Evolutionary conservation across 1,284 basidiomycete species (phyloP).

Genomic region (Cutaneotrichosporon mucoides): DNA sequence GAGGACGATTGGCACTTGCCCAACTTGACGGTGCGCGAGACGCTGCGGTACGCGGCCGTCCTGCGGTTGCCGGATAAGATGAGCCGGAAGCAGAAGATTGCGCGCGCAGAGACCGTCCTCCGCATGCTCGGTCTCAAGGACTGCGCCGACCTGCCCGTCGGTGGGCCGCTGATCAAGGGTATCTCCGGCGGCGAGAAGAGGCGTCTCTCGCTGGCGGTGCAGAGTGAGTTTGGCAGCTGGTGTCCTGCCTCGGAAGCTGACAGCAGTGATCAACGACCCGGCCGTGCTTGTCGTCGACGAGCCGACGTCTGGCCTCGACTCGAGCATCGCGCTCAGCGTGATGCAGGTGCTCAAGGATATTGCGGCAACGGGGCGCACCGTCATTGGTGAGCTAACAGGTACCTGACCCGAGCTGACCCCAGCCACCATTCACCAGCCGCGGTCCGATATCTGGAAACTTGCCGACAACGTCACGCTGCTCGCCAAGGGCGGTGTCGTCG

Average conservation of each 20-base stretch:
- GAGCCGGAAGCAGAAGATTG: slow-evolving; percentile 49
- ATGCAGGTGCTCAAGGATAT: slow-evolving; percentile 52
- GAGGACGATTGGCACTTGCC: slow-evolving; percentile 55
- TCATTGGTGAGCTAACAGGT: slow-evolving; percentile 46
- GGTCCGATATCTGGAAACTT: slow-evolving; percentile 53
- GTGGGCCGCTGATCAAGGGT: slow-evolving; percentile 54
- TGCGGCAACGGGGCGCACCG: slow-evolving; percentile 54
- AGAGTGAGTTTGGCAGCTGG: slow-evolving; percentile 34
- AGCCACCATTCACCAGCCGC: slow-evolving; percentile 57
- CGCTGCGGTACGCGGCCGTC: slow-evolving; percentile 54
- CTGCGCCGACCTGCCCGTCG: slow-evolving; percentile 56
- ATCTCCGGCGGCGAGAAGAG: slow-evolving; percentile 58
- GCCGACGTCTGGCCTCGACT: slow-evolving; percentile 53
- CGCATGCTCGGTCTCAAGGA: slow-evolving; percentile 54
- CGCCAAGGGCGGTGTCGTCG: slow-evolving; percentile 54
- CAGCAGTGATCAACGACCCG: slow-evolving; percentile 51
- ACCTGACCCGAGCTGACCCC: neutral
- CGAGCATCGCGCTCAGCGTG: slow-evolving; percentile 52
- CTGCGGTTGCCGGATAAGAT: slow-evolving; percentile 52
- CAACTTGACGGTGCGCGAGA: slow-evolving; percentile 51
- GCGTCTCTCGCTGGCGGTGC: slow-evolving; percentile 55
- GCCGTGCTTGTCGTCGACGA: slow-evolving; percentile 53
- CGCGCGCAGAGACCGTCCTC: slow-evolving; percentile 54
- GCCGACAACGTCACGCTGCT: slow-evolving; percentile 55
- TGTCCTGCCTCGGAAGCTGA: neutral